These are phyloP conservation scores for Colletotrichum plurivorum DNA, from an alignment of 2,329 filamentous ascomycete species.

Conservation along the genomic window DNA sequence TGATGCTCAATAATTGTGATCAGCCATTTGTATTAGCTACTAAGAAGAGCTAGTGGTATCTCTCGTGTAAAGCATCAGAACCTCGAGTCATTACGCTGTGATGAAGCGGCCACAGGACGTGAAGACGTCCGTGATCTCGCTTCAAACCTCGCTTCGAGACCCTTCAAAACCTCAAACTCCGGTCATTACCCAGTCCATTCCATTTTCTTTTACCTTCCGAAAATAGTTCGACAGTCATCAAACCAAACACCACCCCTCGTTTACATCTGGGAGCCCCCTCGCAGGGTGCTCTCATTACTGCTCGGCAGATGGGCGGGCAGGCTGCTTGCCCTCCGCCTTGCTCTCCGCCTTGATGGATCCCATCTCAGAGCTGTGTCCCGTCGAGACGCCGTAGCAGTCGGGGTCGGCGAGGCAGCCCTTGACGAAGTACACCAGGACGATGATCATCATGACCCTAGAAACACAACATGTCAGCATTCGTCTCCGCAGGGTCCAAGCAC, in stretches of 20 bases:
- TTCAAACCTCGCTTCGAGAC: background rate
- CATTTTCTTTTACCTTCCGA: background rate
- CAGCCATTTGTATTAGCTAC: constrained; percentile 13
- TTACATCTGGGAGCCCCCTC: background rate
- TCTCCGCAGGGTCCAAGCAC: background rate
- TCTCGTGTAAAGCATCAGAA: constrained; percentile 11
- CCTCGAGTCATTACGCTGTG: background rate
- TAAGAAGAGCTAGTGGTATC: constrained; percentile 32
- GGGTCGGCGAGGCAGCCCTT: constrained; percentile 48
- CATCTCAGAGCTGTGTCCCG: constrained; percentile 46
- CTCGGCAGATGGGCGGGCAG: background rate
- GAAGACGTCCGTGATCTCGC: background rate
- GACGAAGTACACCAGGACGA: constrained; percentile 56
- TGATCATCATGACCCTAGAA: constrained; percentile 54
- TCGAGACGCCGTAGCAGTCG: constrained; percentile 35
- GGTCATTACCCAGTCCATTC: constrained; percentile 10
- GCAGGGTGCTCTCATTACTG: background rate
- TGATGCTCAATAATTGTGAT: no score
- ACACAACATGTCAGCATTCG: background rate
- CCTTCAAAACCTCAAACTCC: constrained; percentile 25
- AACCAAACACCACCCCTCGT: no score
- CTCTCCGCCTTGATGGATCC: constrained; percentile 45
- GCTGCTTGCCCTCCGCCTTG: constrained; percentile 35
- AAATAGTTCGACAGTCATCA: no score
- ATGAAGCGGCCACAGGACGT: background rate